Conservation (phyloP, 495 filamentous ascomycete genomes). For the Aspergillus avenaceus region DNA sequence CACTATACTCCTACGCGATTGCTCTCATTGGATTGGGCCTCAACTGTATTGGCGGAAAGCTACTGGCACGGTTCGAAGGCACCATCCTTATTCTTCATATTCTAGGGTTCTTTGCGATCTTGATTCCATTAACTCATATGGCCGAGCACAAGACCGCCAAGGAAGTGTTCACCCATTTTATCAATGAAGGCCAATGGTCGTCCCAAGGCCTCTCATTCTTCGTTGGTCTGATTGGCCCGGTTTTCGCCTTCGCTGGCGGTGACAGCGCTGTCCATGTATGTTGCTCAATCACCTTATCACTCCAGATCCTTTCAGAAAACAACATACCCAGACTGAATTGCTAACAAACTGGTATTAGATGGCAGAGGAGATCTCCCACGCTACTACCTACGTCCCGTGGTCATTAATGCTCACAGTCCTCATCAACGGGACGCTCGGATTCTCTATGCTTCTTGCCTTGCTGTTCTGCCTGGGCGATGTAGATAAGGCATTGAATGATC, state of each 20-base stretch:
- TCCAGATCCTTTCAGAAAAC: too few relatives aligned
- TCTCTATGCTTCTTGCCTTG: conserved; percentile 26
- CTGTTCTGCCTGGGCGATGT: conserved; percentile 32
- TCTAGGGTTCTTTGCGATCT: conserved; percentile 37
- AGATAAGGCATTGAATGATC: conserved; percentile 13
- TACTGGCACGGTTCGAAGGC: conserved; percentile 43
- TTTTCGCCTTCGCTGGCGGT: conserved; percentile 20
- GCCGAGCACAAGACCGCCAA: conserved; percentile 31
- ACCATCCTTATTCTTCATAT: conserved; percentile 42
- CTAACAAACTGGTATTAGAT: too few relatives aligned
- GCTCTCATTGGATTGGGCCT: conserved; percentile 25
- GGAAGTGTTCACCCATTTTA: conserved; percentile 32
- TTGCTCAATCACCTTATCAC: too few relatives aligned
- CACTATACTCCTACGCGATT: conserved; percentile 39
- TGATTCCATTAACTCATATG: conserved; percentile 38
- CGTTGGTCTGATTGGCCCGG: conserved; percentile 24
- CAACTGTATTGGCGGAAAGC: conserved; percentile 30
- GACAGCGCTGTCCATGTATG: conserved; percentile 44
- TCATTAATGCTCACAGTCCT: conserved; percentile 24
- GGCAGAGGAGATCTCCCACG: conserved; percentile 28
- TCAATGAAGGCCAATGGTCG: conserved; percentile 32
- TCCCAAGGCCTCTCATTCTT: conserved; percentile 29
- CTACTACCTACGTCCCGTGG: conserved; percentile 20
- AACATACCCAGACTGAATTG: too few relatives aligned
- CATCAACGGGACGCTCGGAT: conserved; percentile 28